These are phyloP conservation scores for Cutaneotrichosporon cavernicola DNA, from an alignment of 1,284 basidiomycete genomes.

Conservation along the genomic window DNA sequence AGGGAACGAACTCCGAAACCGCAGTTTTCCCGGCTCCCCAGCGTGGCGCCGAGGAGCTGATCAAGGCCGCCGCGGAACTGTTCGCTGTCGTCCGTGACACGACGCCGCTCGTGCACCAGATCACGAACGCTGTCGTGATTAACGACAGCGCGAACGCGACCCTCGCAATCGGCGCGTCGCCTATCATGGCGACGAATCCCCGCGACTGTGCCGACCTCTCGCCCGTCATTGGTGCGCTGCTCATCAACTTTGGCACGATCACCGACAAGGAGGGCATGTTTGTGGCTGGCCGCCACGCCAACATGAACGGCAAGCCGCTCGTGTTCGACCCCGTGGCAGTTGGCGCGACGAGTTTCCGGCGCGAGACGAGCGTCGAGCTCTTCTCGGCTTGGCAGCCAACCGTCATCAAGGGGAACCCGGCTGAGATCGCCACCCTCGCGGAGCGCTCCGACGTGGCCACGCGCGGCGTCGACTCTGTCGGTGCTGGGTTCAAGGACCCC, in stretches of 20 bases:
- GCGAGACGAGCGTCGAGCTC: slow-evolving; percentile 63
- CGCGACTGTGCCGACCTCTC: slow-evolving; percentile 80
- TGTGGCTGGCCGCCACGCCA: slow-evolving; percentile 71
- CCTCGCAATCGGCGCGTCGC: slow-evolving; percentile 81
- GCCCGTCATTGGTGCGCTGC: slow-evolving; percentile 65
- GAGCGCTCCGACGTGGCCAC: slow-evolving; percentile 72
- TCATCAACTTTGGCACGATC: slow-evolving; percentile 91
- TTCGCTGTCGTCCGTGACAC: slow-evolving; percentile 59
- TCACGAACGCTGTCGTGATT: slow-evolving; percentile 86
- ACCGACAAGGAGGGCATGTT: slow-evolving; percentile 71
- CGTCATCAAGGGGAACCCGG: slow-evolving; percentile 94
- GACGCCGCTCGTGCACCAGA: slow-evolving; percentile 80
- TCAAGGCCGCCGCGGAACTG: slow-evolving; percentile 54
- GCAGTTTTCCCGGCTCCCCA: slow-evolving; percentile 21
- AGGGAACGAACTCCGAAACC: neutral
- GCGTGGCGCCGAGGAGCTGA: slow-evolving; percentile 41
- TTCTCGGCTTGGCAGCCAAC: slow-evolving; percentile 82
- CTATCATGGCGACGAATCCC: slow-evolving; percentile 86
- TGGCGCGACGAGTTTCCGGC: slow-evolving; percentile 75
- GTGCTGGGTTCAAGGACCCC: slow-evolving; percentile 73
- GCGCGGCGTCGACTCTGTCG: slow-evolving; percentile 86
- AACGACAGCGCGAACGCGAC: slow-evolving; percentile 91
- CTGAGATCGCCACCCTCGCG: slow-evolving; percentile 77
- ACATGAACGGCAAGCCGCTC: slow-evolving; percentile 71
- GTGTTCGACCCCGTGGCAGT: slow-evolving; percentile 94